Percentiles rank a stretch among this genome's conserved stretches.
These are phyloP conservation scores for Fusarium sp. DNA, from an alignment of 2,329 filamentous ascomycete genomes.

Conservation along the genomic window DNA sequence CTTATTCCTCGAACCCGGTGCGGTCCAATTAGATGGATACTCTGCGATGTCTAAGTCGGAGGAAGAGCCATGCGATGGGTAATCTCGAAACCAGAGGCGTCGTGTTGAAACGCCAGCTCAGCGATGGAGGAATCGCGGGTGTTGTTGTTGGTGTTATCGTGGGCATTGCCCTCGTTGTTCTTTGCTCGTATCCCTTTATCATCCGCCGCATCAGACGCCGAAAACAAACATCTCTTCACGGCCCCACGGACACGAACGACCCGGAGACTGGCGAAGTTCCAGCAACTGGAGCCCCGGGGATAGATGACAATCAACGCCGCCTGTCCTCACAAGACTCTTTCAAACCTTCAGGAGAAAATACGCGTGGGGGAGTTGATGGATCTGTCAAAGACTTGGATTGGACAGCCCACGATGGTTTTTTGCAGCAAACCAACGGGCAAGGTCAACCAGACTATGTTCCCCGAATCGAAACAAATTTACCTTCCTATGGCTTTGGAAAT, in stretches of 20 bases:
- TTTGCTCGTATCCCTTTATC: constrained; percentile 54
- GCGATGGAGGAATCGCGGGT: constrained; percentile 50
- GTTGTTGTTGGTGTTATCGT: constrained; percentile 50
- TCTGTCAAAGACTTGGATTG: constrained; percentile 43
- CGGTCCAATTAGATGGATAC: constrained; percentile 34
- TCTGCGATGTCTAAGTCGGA: constrained; percentile 31
- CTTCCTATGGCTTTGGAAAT: constrained; percentile 4
- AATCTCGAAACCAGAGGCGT: constrained; percentile 30
- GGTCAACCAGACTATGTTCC: constrained; percentile 15
- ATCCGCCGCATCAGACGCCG: constrained; percentile 45
- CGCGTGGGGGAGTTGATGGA: constrained; percentile 40
- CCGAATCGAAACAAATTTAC: constrained; percentile 29
- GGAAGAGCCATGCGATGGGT: constrained; percentile 37
- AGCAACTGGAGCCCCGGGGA: constrained; percentile 12
- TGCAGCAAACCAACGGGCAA: constrained; percentile 26
- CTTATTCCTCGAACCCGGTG: constrained; percentile 15
- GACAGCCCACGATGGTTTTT: constrained; percentile 31
- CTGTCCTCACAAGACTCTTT: constrained; percentile 51
- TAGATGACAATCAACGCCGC: constrained; percentile 42
- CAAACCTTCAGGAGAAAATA: constrained; percentile 43
- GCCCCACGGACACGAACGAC: constrained; percentile 37
- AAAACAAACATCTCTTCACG: constrained; percentile 37
- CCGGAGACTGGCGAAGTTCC: constrained; percentile 44
- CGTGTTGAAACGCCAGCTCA: constrained; percentile 43
- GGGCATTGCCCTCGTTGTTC: constrained; percentile 45